Percentiles rank a stretch among this genome's conserved stretches.
These are phyloP conservation scores for Botrytis tulipae DNA, from an alignment of 2,329 filamentous ascomycete species.

Conservation along the genomic window DNA sequence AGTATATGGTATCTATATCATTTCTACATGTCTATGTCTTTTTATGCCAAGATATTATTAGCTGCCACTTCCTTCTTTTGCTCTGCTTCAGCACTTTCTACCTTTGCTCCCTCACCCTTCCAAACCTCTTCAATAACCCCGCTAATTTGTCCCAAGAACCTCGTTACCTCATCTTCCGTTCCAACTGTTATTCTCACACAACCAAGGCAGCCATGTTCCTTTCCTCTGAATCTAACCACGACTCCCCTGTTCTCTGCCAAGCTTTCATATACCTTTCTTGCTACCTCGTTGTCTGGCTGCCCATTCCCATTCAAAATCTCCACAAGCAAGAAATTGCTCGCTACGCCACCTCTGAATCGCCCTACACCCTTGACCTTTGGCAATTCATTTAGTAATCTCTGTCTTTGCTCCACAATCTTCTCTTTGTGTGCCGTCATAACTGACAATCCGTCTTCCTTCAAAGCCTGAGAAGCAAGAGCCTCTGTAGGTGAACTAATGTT, in stretches of 20 bases:
- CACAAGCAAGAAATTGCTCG: constrained; percentile 86
- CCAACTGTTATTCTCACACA: constrained; percentile 91
- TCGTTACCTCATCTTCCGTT: constrained; percentile 79
- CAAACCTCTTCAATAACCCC: constrained; percentile 32
- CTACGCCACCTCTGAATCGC: constrained; percentile 72
- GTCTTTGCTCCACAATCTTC: constrained; percentile 72
- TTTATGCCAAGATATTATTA: constrained; percentile 34
- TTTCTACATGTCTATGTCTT: constrained; percentile 13
- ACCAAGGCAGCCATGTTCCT: constrained; percentile 84
- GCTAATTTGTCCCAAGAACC: constrained; percentile 69
- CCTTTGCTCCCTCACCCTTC: constrained; percentile 13
- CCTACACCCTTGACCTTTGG: constrained; percentile 77
- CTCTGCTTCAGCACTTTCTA: constrained; percentile 26
- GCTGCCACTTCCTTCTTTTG: constrained; percentile 31
- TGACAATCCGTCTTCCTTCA: constrained; percentile 64
- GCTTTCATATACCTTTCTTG: constrained; percentile 76
- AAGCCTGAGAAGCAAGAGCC: constrained; percentile 71
- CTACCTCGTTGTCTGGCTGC: constrained; percentile 73
- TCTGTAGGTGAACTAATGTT: constrained; percentile 89
- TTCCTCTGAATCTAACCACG: constrained; percentile 89
- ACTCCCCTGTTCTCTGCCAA: constrained; percentile 86
- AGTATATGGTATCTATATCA: not conserved
- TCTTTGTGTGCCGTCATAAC: constrained; percentile 70
- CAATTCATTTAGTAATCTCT: constrained; percentile 71
- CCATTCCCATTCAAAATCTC: constrained; percentile 77